These are phyloP conservation scores for Tetraselmis striata DNA, from an alignment of 139 green algal genomes.

Conservation along the genomic window DNA sequence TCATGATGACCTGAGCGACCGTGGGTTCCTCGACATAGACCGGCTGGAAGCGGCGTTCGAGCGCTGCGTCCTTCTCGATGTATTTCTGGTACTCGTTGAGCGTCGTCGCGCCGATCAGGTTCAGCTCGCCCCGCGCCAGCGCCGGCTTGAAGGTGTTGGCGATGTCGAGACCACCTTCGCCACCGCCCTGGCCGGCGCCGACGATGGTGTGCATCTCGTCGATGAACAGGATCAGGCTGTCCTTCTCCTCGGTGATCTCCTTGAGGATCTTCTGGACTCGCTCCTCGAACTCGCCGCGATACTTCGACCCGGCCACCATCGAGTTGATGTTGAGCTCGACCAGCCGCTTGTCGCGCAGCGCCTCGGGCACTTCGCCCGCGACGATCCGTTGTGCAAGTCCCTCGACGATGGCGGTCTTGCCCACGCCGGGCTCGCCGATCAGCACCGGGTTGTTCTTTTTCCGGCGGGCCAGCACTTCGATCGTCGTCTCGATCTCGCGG, in stretches of 20 bases:
- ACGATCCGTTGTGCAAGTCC: conserved; percentile 93
- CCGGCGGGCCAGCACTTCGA: conserved; percentile 94
- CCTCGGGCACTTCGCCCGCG: conserved; percentile 93
- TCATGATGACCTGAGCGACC: conserved; percentile 97
- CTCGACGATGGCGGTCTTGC: conserved; percentile 98
- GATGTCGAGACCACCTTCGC: conserved; percentile 96
- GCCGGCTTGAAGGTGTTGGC: conserved; percentile 99
- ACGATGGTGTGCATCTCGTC: conserved; percentile 98
- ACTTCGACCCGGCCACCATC: conserved; percentile 98
- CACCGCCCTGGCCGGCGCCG: conserved; percentile 91
- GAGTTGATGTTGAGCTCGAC: conserved; percentile 98
- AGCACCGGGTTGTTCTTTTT: conserved; percentile 99
- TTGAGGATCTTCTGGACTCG: conserved; percentile 99
- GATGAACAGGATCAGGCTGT: conserved; percentile 97
- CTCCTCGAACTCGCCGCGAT: conserved; percentile 99
- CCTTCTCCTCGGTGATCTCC: conserved; percentile 99
- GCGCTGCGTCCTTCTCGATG: conserved; percentile 98
- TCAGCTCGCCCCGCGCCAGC: conserved; percentile 94
- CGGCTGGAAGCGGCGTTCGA: conserved; percentile 83
- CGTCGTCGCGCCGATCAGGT: conserved; percentile 98
- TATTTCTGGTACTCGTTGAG: conserved; percentile 99
- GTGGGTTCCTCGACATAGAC: conserved; percentile 87
- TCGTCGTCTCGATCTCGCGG: conserved; percentile 98
- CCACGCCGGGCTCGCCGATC: conserved; percentile 96
- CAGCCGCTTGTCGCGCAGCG: conserved; percentile 98